A percentile compares a stretch with the other conserved stretches of the same genome.
Evolutionary conservation across 768 basidiomycete species (phyloP).

Genomic region (Calocybe gangraenosa): DNA sequence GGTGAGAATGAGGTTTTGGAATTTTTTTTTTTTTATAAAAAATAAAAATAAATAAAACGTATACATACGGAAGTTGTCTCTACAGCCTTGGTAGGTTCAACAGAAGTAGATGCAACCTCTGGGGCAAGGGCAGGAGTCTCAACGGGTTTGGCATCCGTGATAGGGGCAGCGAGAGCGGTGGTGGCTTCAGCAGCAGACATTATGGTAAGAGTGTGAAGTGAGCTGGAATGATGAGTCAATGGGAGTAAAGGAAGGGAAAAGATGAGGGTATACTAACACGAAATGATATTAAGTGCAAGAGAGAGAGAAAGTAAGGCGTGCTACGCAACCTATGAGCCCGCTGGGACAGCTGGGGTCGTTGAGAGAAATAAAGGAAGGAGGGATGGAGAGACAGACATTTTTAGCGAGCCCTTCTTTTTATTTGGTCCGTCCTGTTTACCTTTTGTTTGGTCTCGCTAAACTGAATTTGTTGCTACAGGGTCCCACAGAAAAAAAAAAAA

Average conservation of each 20-base stretch:
- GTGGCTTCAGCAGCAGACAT: constrained; percentile 76
- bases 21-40: too few relatives aligned
- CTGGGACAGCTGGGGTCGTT: constrained; percentile 29
- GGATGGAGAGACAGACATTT: constrained; percentile 40
- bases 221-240: constrained; percentile 33
- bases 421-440: constrained; percentile 39
- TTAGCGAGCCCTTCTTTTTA: constrained; percentile 37
- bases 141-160: constrained; percentile 51
- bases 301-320: constrained; percentile 54
- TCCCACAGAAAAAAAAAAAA: constrained; percentile 13
- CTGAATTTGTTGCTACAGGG: constrained; percentile 31
- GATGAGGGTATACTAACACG: constrained; percentile 38
- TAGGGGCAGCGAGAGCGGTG: constrained; percentile 38
- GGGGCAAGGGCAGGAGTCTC: constrained; percentile 36
- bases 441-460: constrained; percentile 36
- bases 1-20: too few relatives aligned
- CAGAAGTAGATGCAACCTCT: constrained; percentile 45
- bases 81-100: constrained; percentile 45
- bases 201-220: constrained; percentile 59
- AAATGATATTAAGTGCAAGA: constrained; percentile 53
- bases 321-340: constrained; percentile 51
- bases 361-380: constrained; percentile 58
- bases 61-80: constrained; percentile 23
- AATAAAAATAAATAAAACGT: neutral
- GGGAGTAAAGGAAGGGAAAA: constrained; percentile 9